These are phyloP conservation scores for Botryosphaeria agaves DNA, from an alignment of 2,329 filamentous ascomycete species.

Conservation along the genomic window DNA sequence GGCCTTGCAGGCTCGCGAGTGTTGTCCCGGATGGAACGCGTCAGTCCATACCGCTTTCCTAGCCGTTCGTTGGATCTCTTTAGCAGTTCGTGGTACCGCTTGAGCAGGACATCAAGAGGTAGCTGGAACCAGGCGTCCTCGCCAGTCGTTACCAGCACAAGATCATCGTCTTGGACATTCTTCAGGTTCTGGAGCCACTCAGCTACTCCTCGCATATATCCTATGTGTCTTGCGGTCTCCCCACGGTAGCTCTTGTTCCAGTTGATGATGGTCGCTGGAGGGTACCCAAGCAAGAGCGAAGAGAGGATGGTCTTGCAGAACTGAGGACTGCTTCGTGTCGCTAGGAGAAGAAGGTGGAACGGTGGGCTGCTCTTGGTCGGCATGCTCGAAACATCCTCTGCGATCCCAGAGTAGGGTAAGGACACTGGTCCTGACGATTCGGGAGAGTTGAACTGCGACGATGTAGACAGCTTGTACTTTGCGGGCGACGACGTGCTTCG, in stretches of 20 bases:
- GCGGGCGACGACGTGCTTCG: too few species aligned
- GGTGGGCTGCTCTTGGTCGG: not conserved
- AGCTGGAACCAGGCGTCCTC: conserved; percentile 50
- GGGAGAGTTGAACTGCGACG: too few species aligned
- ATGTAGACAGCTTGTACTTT: too few species aligned
- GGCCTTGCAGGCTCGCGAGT: conserved; percentile 2
- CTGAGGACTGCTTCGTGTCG: conserved; percentile 27
- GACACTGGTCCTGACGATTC: too few species aligned
- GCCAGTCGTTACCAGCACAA: conserved; percentile 46
- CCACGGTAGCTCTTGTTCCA: conserved; percentile 17
- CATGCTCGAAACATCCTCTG: too few species aligned
- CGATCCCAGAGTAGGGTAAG: too few species aligned
- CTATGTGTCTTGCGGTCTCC: conserved; percentile 21
- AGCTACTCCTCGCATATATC: conserved; percentile 26
- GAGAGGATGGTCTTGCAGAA: conserved; percentile 41
- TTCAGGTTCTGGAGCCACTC: conserved; percentile 30
- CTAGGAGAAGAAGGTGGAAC: conserved; percentile 37
- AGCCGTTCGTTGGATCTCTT: conserved; percentile 36
- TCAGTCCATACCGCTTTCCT: conserved; percentile 11
- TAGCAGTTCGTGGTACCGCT: conserved; percentile 40
- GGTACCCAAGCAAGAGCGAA: conserved; percentile 40
- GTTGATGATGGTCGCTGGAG: conserved; percentile 36
- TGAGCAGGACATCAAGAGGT: conserved; percentile 42
- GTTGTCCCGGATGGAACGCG: conserved; percentile 6
- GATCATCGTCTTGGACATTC: conserved; percentile 37